phyloP scores from a whole-genome alignment of 805 yeast genomes.

The Candida nonsorbophila region DNA sequence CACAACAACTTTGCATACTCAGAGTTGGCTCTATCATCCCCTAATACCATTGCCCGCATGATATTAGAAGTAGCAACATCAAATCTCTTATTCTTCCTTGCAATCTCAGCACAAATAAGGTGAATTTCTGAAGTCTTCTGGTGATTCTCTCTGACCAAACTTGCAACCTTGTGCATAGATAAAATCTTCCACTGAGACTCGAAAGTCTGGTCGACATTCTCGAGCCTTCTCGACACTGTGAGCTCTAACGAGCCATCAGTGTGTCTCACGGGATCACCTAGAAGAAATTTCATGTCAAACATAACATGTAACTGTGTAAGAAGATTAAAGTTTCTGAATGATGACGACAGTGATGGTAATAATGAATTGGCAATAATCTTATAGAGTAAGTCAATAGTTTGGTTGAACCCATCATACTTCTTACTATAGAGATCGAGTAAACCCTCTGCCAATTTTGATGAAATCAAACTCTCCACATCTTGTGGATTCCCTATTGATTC shows the following conservation, averaged over 20 bases:
- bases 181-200: conserved; percentile 55
- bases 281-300: conserved; percentile 27
- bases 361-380: conserved; percentile 57
- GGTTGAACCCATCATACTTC: not conserved
- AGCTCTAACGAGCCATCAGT: conserved; percentile 1
- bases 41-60: conserved; percentile 49
- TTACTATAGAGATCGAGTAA: not conserved
- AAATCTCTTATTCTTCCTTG: conserved; percentile 62
- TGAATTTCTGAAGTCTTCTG: conserved; percentile 44
- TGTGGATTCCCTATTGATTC: conserved; percentile 38
- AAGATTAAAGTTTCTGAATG: conserved; percentile 29
- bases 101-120: conserved; percentile 55
- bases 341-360: conserved; percentile 31
- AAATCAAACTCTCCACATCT: conserved; percentile 51
- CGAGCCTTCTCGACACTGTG: conserved; percentile 1
- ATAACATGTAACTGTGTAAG: conserved; percentile 34
- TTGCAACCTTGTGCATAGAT: conserved; percentile 51
- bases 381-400: conserved; percentile 50
- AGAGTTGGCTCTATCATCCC: conserved; percentile 47
- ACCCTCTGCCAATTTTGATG: conserved; percentile 53
- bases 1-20: conserved; percentile 82
- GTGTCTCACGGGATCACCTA: conserved; percentile 3
- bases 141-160: conserved; percentile 17
- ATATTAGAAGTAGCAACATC: conserved; percentile 70
- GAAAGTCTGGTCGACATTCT: conserved; percentile 41